Conservation (phyloP, 257 asterid species). For the Handroanthus guayacan region DNA sequence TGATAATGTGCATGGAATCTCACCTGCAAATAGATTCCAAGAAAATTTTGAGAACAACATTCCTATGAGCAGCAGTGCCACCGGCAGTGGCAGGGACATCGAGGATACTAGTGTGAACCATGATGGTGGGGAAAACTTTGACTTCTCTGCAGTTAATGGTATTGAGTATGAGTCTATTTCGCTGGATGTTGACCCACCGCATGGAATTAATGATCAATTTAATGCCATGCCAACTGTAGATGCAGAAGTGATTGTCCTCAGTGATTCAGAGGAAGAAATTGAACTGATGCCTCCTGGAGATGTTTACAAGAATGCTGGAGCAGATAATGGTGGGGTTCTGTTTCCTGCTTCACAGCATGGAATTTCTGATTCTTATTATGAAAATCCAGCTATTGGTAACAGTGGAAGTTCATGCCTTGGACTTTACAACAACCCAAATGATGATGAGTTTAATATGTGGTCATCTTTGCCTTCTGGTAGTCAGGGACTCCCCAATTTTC, state of each 20-base stretch:
- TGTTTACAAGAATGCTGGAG: conserved; percentile 40
- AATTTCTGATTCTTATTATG: conserved; percentile 67
- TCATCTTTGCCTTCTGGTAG: conserved; percentile 65
- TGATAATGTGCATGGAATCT: conserved; percentile 54
- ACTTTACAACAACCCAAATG: conserved; percentile 54
- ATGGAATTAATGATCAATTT: conserved; percentile 48
- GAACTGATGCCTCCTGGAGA: conserved; percentile 51
- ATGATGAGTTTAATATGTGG: conserved; percentile 81
- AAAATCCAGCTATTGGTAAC: conserved; percentile 53
- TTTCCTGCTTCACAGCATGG: conserved; percentile 60
- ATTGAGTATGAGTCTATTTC: conserved; percentile 75
- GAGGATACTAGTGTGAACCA: conserved; percentile 93
- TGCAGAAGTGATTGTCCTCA: conserved; percentile 75
- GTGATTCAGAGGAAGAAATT: conserved; percentile 91
- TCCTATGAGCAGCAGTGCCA: conserved; percentile 92
- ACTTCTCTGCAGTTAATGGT: conserved; percentile 64
- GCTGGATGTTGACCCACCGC: conserved; percentile 55
- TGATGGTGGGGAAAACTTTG: conserved; percentile 68
- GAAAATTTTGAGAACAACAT: conserved; percentile 56
- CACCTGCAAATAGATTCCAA: conserved; percentile 57
- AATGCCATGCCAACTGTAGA: conserved; percentile 57
- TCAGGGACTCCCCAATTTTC: conserved; percentile 83
- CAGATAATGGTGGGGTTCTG: conserved; percentile 50
- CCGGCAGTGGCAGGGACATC: conserved; percentile 85
- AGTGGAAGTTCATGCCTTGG: conserved; percentile 60